Evolutionary conservation across 352 stramenopile species (phyloP), one percentile per base, ranked within the genome.

Genomic region (Elongisporangium anandrum): DNA sequence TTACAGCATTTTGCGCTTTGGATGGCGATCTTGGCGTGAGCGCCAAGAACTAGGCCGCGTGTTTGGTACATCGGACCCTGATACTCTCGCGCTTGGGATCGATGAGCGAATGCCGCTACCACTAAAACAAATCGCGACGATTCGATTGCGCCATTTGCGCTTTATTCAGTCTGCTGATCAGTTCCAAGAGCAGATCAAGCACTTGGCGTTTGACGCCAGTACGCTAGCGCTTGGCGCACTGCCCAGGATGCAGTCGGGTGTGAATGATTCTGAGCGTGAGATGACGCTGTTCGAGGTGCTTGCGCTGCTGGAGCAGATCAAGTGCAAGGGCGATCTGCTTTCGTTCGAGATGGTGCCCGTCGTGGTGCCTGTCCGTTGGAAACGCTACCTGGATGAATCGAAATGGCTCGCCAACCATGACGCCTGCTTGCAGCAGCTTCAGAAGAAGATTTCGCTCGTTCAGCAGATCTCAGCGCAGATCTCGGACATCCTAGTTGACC

Each of bases 211-310:
- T 58, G 64, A 73, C 15, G 67, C 87, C 22, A 54, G 34, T 16
- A 51, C 64, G 4, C 72, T 87, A 45, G 61, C 73, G 29, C 62
- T 91, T 15, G 29, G 29, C 29, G 29, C 29, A 41, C 29, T 41
- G 29, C 29, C 29, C 29, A 8, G 29, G 13, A 13, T 41, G 29
- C 29, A 41, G 29, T 41, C 29, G 6, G 4, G 4, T 41, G 29
- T 41, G 5, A 24, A 54, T 63, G 21, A 72, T 73, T 8, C 24
- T 88, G 5, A 79, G 78, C 2, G 57, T 69, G 1, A 68, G 12
- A 88, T 87, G 81, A 87, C 81, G 21, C 85, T 91, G 20, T 69
- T 73, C 12, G 73, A 89, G 6, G 75, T 89, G n/a, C 23, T 81
- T 2, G 76, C 70, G 1, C 59, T 60, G 10, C 75, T 89, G 20